These are phyloP conservation scores for Bidens hawaiensis DNA, from an alignment of 140 eudicot genomes.

Conservation along the genomic window DNA sequence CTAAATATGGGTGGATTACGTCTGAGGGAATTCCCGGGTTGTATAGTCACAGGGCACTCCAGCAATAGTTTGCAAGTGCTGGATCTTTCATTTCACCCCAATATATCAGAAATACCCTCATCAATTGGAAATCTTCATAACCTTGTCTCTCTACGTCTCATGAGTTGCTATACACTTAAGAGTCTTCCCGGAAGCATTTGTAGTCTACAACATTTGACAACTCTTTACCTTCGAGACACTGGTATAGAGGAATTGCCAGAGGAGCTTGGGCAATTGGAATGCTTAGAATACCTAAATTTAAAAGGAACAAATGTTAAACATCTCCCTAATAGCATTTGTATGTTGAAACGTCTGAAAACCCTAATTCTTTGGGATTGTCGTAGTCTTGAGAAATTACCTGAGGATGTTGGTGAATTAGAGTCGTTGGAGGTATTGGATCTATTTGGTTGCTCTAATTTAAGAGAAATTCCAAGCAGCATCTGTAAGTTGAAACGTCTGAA, in stretches of 20 bases:
- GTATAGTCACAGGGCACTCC: constrained; percentile 1
- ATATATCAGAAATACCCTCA: constrained; percentile 10
- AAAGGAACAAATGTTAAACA: not conserved
- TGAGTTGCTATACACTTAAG: not conserved
- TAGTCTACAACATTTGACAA: constrained; percentile 3
- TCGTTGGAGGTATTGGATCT: too few species aligned
- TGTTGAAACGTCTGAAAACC: constrained; percentile 5
- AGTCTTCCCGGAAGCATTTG: constrained; percentile 4
- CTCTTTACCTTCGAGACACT: not conserved
- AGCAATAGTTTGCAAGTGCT: constrained; percentile 1
- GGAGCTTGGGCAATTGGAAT: not conserved
- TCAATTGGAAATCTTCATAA: not conserved
- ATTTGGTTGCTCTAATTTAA: too few species aligned
- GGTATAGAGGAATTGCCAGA: not conserved
- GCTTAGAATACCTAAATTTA: constrained; percentile 1
- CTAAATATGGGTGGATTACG: not conserved
- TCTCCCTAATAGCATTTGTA: constrained; percentile 13
- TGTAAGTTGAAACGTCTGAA: too few species aligned
- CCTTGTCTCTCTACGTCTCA: not conserved
- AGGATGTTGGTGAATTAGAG: too few species aligned
- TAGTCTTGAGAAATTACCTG: too few species aligned
- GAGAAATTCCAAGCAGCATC: too few species aligned
- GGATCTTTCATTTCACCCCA: not conserved
- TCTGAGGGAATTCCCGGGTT: constrained; percentile 6
- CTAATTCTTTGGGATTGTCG: not conserved